Evolutionary conservation across 2,329 filamentous ascomycete species (phyloP).

Genomic region (Trichoderma koningii): DNA sequence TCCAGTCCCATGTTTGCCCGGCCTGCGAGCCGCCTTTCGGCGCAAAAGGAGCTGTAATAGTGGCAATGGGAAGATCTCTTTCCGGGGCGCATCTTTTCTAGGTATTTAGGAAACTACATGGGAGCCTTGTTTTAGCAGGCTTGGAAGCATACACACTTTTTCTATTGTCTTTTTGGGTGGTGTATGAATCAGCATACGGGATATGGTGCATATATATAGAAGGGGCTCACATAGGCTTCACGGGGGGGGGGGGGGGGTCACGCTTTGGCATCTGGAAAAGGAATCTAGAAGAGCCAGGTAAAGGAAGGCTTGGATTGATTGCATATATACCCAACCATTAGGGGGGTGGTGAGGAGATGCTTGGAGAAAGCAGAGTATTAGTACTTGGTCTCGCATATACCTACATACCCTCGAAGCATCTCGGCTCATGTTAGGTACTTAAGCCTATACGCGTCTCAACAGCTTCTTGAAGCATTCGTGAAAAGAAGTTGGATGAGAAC

Average conservation of each 20-base stretch:
- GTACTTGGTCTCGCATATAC: not conserved
- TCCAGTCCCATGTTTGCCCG: constrained; percentile 48
- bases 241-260: not conserved
- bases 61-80: not conserved
- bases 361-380: not conserved
- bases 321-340: constrained; percentile 9
- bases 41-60: constrained; percentile 31
- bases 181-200: not conserved
- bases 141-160: too few species aligned
- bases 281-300: not conserved
- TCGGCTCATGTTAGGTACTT: not conserved
- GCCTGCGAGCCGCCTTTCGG: constrained; percentile 43
- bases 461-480: not conserved
- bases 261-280: not conserved
- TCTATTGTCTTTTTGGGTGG: not conserved
- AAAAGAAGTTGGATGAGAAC: too few species aligned
- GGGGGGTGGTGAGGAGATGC: not conserved
- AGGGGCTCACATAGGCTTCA: not conserved
- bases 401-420: too few species aligned
- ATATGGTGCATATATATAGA: constrained; percentile 19
- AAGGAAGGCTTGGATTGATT: not conserved
- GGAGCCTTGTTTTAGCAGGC: too few species aligned
- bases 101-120: not conserved
- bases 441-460: not conserved
- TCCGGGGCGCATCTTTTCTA: not conserved